These are phyloP conservation scores for Leccinum uliginosum DNA, from an alignment of 768 basidiomycete species.

Conservation along the genomic window DNA sequence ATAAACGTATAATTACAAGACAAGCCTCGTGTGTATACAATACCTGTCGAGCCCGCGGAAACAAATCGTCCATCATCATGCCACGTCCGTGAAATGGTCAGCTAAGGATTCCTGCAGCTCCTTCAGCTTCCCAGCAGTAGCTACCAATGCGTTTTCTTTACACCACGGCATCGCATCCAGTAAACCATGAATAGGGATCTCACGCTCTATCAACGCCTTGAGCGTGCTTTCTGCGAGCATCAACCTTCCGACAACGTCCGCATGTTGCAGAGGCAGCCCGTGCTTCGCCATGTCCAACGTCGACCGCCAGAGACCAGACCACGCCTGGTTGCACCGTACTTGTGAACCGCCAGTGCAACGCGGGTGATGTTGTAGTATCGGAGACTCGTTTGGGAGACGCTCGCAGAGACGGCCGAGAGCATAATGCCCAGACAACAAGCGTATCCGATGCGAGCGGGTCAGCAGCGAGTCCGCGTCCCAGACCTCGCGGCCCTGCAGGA, in stretches of 20 bases:
- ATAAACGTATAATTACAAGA: constrained; percentile 8
- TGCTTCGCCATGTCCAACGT: constrained; percentile 37
- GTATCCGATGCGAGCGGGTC: constrained; percentile 45
- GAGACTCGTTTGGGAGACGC: constrained; percentile 39
- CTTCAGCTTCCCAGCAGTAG: constrained; percentile 40
- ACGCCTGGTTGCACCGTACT: constrained; percentile 42
- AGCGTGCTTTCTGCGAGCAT: constrained; percentile 46
- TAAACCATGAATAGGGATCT: constrained; percentile 37
- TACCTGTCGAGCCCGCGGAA: constrained; percentile 5
- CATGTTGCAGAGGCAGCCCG: constrained; percentile 37
- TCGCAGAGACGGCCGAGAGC: constrained; percentile 43
- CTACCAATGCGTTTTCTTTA: constrained; percentile 39
- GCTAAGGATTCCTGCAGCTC: constrained; percentile 45
- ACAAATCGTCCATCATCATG: constrained; percentile 12
- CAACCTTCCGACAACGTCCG: constrained; percentile 43
- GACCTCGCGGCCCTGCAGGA: constrained; percentile 44
- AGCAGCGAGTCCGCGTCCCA: constrained; percentile 48
- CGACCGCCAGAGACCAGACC: constrained; percentile 42
- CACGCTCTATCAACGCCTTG: constrained; percentile 42
- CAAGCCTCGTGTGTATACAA: constrained; percentile 1
- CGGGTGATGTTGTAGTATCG: constrained; percentile 38
- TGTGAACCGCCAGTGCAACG: constrained; percentile 37
- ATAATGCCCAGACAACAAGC: constrained; percentile 51
- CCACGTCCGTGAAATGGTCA: constrained; percentile 44
- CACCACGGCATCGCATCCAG: constrained; percentile 44